These are phyloP conservation scores for Scleroderma citrinum DNA, from an alignment of 768 basidiomycete species.

Conservation along the genomic window DNA sequence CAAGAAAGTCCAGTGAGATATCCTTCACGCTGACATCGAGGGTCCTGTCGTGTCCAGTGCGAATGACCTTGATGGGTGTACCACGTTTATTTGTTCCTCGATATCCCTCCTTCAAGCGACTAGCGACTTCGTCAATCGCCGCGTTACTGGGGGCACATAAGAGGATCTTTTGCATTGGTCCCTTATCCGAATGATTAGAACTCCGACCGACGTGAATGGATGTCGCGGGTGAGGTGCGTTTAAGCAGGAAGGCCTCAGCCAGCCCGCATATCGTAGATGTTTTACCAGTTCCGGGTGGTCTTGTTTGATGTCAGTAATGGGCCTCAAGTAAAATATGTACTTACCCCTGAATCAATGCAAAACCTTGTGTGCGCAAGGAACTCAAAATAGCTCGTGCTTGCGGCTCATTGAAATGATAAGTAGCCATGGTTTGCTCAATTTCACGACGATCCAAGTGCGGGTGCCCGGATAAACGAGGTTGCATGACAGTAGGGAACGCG, in stretches of 20 bases:
- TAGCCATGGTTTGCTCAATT: slow-evolving; percentile 59
- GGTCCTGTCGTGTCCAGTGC: slow-evolving; percentile 73
- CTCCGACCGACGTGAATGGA: slow-evolving; percentile 44
- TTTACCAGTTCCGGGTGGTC: slow-evolving; percentile 97
- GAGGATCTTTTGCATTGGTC: slow-evolving; percentile 63
- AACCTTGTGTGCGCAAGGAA: slow-evolving; percentile 66
- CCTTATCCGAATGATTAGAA: slow-evolving; percentile 35
- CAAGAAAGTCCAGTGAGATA: slow-evolving; percentile 79
- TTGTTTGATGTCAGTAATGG: slow-evolving; percentile 24
- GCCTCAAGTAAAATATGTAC: slow-evolving; percentile 11
- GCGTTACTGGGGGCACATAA: slow-evolving; percentile 98
- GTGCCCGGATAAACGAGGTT: slow-evolving; percentile 51
- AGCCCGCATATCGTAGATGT: slow-evolving; percentile 96
- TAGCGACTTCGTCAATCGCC: slow-evolving; percentile 93
- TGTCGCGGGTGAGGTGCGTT: slow-evolving; percentile 44
- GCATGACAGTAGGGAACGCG: slow-evolving; percentile 61
- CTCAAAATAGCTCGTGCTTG: slow-evolving; percentile 87
- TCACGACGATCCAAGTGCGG: slow-evolving; percentile 43
- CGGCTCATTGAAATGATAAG: slow-evolving; percentile 82
- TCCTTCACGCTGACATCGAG: slow-evolving; percentile 80
- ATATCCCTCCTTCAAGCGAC: slow-evolving; percentile 78
- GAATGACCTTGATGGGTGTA: slow-evolving; percentile 73
- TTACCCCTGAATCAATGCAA: slow-evolving; percentile 93
- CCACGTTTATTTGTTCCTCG: slow-evolving; percentile 48
- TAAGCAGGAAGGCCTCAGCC: slow-evolving; percentile 75